Evolutionary conservation across 495 filamentous ascomycete genomes (phyloP).

Genomic region (Cairneyella variabilis): DNA sequence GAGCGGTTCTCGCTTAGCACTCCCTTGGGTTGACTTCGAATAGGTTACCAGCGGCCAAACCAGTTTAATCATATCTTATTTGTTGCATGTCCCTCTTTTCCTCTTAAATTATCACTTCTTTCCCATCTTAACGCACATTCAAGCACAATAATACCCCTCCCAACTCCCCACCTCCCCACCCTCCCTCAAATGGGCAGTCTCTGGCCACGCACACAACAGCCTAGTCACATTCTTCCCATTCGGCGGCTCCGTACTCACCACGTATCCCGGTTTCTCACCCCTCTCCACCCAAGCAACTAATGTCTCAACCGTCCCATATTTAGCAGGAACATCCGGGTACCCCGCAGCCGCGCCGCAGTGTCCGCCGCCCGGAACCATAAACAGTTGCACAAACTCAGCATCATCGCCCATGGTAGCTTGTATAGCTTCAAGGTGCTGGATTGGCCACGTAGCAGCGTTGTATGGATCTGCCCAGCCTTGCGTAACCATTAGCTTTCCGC

Average conservation of each 20-base stretch:
- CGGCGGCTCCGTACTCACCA: slow-evolving; percentile 28
- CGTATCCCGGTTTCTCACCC: slow-evolving; percentile 17
- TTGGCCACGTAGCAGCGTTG: slow-evolving; percentile 40
- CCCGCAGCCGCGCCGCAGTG: slow-evolving; percentile 34
- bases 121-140: too few species aligned
- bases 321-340: slow-evolving; percentile 33
- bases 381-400: slow-evolving; percentile 33
- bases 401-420: slow-evolving; percentile 28
- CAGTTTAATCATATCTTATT: too few species aligned
- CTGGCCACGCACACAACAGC: slow-evolving; percentile 37
- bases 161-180: background rate
- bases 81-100: too few species aligned
- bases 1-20: too few species aligned
- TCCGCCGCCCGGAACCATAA: slow-evolving; percentile 37
- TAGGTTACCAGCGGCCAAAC: too few species aligned
- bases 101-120: too few species aligned
- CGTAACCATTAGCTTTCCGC: slow-evolving; percentile 37
- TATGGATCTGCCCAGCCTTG: slow-evolving; percentile 41
- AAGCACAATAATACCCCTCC: background rate
- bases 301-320: slow-evolving; percentile 30
- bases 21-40: too few species aligned
- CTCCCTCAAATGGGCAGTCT: slow-evolving; percentile 26
- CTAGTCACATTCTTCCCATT: slow-evolving; percentile 30
- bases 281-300: slow-evolving; percentile 34
- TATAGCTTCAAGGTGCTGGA: slow-evolving; percentile 36